A percentile compares a stretch with the other conserved stretches of the same genome.
These are phyloP conservation scores for Hysterium pulicare DNA, from an alignment of 2,329 filamentous ascomycete genomes.

Conservation along the genomic window DNA sequence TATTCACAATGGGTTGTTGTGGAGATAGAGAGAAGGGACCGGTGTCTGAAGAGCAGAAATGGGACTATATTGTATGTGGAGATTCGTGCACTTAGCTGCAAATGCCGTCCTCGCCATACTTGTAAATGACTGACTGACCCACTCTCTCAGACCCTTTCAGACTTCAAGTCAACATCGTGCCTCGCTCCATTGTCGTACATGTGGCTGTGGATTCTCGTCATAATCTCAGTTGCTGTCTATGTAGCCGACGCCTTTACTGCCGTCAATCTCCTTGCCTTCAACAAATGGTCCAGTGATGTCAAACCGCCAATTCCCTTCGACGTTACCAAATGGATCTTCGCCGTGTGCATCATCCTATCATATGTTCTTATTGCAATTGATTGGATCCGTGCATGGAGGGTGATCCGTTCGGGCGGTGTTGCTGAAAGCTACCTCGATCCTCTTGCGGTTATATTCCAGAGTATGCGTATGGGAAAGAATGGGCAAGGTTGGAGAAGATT, in stretches of 20 bases:
- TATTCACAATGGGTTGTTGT: conserved; percentile 33
- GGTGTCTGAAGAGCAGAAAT: conserved; percentile 56
- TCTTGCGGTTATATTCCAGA: conserved; percentile 79
- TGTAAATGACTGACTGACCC: too few relatives aligned
- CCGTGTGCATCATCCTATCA: conserved; percentile 85
- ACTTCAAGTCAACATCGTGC: conserved; percentile 82
- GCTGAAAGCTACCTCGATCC: conserved; percentile 90
- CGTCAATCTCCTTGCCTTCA: conserved; percentile 83
- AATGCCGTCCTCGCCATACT: too few relatives aligned
- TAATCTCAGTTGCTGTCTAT: conserved; percentile 81
- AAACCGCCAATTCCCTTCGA: conserved; percentile 72
- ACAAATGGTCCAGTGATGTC: conserved; percentile 83
- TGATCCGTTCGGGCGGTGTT: conserved; percentile 81
- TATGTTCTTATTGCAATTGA: conserved; percentile 79
- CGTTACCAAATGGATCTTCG: conserved; percentile 92
- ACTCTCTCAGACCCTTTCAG: conserved; percentile 49
- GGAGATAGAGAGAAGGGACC: conserved; percentile 37
- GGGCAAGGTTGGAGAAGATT: conserved; percentile 85
- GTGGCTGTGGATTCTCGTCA: conserved; percentile 76
- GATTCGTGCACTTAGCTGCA: too few relatives aligned
- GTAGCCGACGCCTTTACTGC: conserved; percentile 89
- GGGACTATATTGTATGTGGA: conserved; percentile 80
- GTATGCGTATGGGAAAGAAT: conserved; percentile 64
- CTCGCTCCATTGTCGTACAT: conserved; percentile 75
- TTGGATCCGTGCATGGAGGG: conserved; percentile 72